Percentiles rank a stretch among this genome's conserved stretches.
Evolutionary conservation across 495 filamentous ascomycete species (phyloP).

Genomic region (Neurospora sp.): DNA sequence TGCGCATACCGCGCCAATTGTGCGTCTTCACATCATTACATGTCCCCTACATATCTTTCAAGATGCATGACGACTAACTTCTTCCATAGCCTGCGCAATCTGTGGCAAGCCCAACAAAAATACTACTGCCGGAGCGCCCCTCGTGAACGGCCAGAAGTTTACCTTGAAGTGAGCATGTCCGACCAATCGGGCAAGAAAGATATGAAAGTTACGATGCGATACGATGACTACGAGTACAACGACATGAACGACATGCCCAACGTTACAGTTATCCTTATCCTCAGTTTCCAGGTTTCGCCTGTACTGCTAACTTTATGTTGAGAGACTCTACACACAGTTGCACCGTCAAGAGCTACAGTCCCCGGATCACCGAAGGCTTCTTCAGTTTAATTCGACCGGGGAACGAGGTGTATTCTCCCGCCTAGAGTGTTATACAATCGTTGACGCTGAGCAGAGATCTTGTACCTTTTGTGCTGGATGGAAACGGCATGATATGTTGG

Average conservation of each 20-base stretch:
- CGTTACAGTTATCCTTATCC: not conserved
- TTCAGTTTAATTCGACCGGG: not conserved
- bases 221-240: not conserved
- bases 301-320: not conserved
- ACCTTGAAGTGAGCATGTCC: constrained; percentile 46
- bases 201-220: not conserved
- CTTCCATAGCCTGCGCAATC: constrained; percentile 46
- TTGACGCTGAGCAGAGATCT: not conserved
- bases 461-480: not conserved
- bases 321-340: not conserved
- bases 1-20: constrained; percentile 59
- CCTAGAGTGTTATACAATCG: not conserved
- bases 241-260: not conserved
- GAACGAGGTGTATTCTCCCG: not conserved
- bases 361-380: not conserved
- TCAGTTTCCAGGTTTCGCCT: not conserved
- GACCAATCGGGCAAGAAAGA: not conserved
- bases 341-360: not conserved
- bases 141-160: constrained; percentile 55
- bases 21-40: constrained; percentile 18
- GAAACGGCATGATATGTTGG: not conserved
- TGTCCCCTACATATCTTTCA: not conserved
- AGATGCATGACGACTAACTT: constrained; percentile 10
- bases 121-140: constrained; percentile 35
- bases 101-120: constrained; percentile 53